These are phyloP conservation scores for Jamesozyma gamospora DNA, from an alignment of 805 yeast genomes.

Conservation along the genomic window DNA sequence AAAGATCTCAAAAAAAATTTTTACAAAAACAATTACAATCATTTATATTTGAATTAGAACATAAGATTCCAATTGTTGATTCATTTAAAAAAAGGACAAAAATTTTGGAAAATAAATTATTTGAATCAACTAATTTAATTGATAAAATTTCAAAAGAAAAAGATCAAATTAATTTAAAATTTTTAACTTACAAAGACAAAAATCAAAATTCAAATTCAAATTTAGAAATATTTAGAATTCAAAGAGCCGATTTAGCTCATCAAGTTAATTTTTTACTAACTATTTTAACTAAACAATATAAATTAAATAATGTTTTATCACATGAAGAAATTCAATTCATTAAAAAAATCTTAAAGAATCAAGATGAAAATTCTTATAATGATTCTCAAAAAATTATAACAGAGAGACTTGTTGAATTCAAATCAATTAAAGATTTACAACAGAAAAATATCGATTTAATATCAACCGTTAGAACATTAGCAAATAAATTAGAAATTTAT, in stretches of 20 bases:
- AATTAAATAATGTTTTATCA: conserved; percentile 52
- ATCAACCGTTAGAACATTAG: conserved; percentile 58
- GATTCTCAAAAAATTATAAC: conserved; percentile 69
- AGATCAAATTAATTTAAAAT: conserved; percentile 28
- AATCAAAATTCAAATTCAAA: conserved; percentile 28
- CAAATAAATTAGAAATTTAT: conserved; percentile 55
- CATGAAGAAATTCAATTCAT: conserved; percentile 56
- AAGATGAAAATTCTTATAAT: conserved; percentile 31
- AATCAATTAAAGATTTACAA: conserved; percentile 56
- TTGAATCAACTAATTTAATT: conserved; percentile 44
- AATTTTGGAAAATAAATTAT: conserved; percentile 45
- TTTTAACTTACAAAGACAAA: conserved; percentile 14
- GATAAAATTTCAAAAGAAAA: conserved; percentile 46
- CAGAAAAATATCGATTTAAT: conserved; percentile 65
- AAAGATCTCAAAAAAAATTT: conserved; percentile 58
- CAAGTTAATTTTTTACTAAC: conserved; percentile 72
- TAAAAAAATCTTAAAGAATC: conserved; percentile 37
- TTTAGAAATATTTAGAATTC: conserved; percentile 38
- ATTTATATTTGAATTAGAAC: conserved; percentile 67
- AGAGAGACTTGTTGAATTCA: conserved; percentile 64
- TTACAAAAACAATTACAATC: conserved; percentile 62
- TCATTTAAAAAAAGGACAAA: conserved; percentile 53
- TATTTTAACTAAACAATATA: conserved; percentile 37
- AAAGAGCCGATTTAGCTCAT: conserved; percentile 63
- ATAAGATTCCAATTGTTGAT: conserved; percentile 64